phyloP scores from a whole-genome alignment of 1,284 basidiomycete species.

The Polyporus tsugae region DNA sequence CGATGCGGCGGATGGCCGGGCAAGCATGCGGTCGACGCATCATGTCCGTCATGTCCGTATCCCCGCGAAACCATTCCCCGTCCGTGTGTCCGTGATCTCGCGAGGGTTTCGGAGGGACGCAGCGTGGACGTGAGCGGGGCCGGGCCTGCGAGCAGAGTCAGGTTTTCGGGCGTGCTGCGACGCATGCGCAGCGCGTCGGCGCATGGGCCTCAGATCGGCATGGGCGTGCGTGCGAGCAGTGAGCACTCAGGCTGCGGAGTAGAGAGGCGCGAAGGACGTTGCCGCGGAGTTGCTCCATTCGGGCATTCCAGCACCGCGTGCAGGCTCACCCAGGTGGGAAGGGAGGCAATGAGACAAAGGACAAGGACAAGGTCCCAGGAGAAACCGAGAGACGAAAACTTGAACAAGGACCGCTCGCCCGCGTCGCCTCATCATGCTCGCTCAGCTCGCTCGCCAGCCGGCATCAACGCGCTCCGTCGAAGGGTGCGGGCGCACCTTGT shows the following conservation, averaged over 20 bases:
- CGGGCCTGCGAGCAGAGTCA: not conserved
- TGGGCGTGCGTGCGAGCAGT: not conserved
- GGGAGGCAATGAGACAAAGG: not conserved
- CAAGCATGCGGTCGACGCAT: slow-evolving; percentile 8
- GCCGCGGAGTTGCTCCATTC: slow-evolving; percentile 14
- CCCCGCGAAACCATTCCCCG: not conserved
- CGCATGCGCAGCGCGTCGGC: not conserved
- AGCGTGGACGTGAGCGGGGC: not conserved
- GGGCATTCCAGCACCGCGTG: slow-evolving; percentile 2
- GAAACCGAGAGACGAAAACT: not conserved
- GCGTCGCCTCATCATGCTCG: not conserved
- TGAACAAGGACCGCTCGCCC: not conserved
- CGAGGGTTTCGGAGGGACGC: not conserved
- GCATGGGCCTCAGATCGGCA: not conserved
- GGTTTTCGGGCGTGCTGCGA: not conserved
- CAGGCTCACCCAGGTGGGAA: not conserved
- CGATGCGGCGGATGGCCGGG: not conserved
- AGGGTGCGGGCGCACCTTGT: slow-evolving; percentile 5
- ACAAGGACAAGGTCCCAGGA: not conserved
- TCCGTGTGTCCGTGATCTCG: not conserved
- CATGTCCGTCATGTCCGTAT: slow-evolving; percentile 8
- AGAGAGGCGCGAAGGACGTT: not conserved
- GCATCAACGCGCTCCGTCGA: slow-evolving; percentile 6
- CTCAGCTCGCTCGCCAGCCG: not conserved
- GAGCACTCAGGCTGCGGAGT: not conserved